Conservation (phyloP, 768 basidiomycete species). For the Pulveroboletus frians region DNA sequence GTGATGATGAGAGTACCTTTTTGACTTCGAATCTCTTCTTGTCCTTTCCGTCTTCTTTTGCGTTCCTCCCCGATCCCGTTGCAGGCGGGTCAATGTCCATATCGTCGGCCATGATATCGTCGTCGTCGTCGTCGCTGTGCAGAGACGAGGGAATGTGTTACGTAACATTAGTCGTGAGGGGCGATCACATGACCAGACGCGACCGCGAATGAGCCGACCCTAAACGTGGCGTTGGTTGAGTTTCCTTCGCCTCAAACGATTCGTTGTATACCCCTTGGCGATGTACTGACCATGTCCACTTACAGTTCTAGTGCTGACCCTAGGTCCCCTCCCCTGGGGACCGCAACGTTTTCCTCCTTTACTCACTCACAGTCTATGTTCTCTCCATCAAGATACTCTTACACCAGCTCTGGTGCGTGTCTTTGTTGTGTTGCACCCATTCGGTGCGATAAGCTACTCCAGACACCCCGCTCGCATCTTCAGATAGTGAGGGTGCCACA, state of each 20-base stretch:
- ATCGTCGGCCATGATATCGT: slow-evolving; percentile 46
- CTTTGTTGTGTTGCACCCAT: neutral
- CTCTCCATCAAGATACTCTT: slow-evolving; percentile 58
- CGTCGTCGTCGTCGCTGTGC: slow-evolving; percentile 1
- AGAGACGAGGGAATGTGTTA: slow-evolving; percentile 1
- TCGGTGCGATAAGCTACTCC: slow-evolving; percentile 3
- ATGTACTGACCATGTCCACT: slow-evolving; percentile 38
- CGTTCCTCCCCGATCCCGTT: slow-evolving; percentile 38
- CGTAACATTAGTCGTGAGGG: slow-evolving; percentile 4
- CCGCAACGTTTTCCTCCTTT: slow-evolving; percentile 50
- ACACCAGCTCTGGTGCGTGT: slow-evolving; percentile 49
- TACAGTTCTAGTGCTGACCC: slow-evolving; percentile 38
- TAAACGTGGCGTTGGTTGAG: slow-evolving; percentile 30
- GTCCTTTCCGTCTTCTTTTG: slow-evolving; percentile 53
- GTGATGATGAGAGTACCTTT: slow-evolving; percentile 58
- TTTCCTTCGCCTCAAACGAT: slow-evolving; percentile 21
- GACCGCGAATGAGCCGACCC: slow-evolving; percentile 38
- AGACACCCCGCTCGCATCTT: slow-evolving; percentile 47
- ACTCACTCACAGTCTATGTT: slow-evolving; percentile 49
- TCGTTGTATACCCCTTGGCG: slow-evolving; percentile 10
- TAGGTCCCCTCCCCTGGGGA: slow-evolving; percentile 61
- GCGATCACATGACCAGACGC: slow-evolving; percentile 35
- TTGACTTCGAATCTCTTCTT: slow-evolving; percentile 97
- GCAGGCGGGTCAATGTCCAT: slow-evolving; percentile 64
- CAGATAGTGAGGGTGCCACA: slow-evolving; percentile 42